Evolutionary conservation across 306 rosid genomes (phyloP), one percentile per base, ranked within the genome.

Genomic region (Acacia melanoxylon): DNA sequence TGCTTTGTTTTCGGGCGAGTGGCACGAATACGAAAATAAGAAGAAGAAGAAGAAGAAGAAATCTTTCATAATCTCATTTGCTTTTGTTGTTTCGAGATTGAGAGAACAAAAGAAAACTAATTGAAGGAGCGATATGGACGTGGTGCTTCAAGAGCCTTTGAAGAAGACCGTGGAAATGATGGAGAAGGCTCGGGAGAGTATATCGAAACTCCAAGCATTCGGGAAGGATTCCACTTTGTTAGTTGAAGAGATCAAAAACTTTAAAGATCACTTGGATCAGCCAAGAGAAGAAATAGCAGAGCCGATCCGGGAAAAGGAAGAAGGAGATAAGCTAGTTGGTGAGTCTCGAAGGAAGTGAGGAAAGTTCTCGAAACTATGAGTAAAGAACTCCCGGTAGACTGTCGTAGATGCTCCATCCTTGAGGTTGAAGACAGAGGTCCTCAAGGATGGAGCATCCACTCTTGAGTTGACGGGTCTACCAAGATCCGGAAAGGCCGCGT

Each of bases 241-340:
- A 15, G 46, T 76, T 14, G 51, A 76, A 2, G 58, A 86, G 22
- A 86, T 86, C 22, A 37, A 76, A 19, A 65, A 56, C 1, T 83
- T 10, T 8, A 83, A 83, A 1, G 77, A 76, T 3, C 6, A 22
- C 11, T 61, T 86, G 37, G 77, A 77, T 12, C 80, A 45, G 19
- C 85, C 86, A 0, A 76, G 75, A 22, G 65, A 83, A 65, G 83
- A 86, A 49, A 75, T 83, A 5, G 75, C 66, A 20, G 42, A 68
- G 2, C 80, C n/a, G 2, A 29, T 76, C 3, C 62, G 5, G 15
- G 67, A 80, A 49, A 80, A 69, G 13, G 40, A 68, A 12, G 75
- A 9, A 54, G 74, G 51, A 4, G 52, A 41, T 12, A 13, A 45
- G 49, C 49, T 45, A 12, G 14, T 11, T 10, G 14, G 16, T 13